These are phyloP conservation scores for Solanum aculeatissimum DNA, from an alignment of 305 asterid species.

Conservation along the genomic window DNA sequence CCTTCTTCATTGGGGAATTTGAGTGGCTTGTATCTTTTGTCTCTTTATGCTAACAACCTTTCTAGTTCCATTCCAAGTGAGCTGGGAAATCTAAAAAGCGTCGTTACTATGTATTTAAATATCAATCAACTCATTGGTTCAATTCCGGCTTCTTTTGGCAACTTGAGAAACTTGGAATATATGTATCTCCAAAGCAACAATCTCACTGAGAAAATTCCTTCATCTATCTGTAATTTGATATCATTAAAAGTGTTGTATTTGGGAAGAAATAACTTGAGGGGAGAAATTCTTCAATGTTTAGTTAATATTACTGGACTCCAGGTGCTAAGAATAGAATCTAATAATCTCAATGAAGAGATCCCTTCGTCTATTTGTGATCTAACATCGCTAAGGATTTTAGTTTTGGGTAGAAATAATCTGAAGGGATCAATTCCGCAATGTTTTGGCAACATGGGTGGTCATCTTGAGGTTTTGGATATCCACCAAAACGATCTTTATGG, in stretches of 20 bases:
- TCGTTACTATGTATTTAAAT: accelerated
- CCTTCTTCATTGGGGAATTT: not conserved
- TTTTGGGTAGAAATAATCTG: too few species aligned
- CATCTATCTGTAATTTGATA: not conserved
- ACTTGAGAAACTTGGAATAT: not conserved
- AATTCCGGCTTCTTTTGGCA: not conserved
- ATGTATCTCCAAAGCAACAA: not conserved
- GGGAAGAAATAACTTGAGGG: not conserved
- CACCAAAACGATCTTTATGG: not conserved
- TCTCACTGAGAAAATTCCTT: not conserved
- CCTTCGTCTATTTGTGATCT: not conserved
- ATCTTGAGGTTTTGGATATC: too few species aligned
- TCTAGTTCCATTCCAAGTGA: not conserved
- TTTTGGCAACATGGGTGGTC: not conserved
- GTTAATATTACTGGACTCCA: not conserved
- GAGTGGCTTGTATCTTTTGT: not conserved
- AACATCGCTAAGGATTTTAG: too few species aligned
- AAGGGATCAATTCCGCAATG: too few species aligned
- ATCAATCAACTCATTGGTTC: not conserved
- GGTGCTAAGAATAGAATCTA: not conserved
- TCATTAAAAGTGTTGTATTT: not conserved
- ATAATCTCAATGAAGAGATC: not conserved
- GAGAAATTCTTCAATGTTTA: not conserved
- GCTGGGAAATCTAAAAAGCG: not conserved
- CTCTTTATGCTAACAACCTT: not conserved